Evolutionary conservation across 2,329 filamentous ascomycete species (phyloP).

Genomic region (Penicillium verrucosum): DNA sequence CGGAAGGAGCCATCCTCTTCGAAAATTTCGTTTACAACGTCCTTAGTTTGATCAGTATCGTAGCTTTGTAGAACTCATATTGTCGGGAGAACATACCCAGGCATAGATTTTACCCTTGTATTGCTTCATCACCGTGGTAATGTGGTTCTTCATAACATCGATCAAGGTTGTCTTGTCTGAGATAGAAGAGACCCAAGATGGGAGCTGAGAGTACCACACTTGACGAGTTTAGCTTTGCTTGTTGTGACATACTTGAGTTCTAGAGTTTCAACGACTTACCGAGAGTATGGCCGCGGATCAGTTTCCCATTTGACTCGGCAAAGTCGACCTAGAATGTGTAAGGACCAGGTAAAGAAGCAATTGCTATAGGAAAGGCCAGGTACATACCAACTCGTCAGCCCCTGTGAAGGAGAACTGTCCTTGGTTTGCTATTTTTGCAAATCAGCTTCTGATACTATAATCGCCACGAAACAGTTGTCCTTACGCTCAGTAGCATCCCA

Average conservation of each 20-base stretch:
- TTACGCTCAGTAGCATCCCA: slow-evolving; percentile 60
- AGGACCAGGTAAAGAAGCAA: slow-evolving; percentile 43
- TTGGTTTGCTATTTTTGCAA: neutral
- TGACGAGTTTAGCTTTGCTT: neutral
- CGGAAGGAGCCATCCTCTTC: slow-evolving; percentile 58
- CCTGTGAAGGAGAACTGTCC: slow-evolving; percentile 41
- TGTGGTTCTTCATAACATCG: slow-evolving; percentile 49
- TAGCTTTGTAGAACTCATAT: neutral
- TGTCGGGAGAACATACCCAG: slow-evolving; percentile 27
- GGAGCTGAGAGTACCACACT: slow-evolving; percentile 43
- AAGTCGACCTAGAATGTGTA: slow-evolving; percentile 52
- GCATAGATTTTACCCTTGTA: slow-evolving; percentile 38
- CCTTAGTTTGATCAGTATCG: slow-evolving; percentile 13
- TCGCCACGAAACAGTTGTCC: neutral
- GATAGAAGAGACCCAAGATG: slow-evolving; percentile 47
- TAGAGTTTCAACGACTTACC: slow-evolving; percentile 45
- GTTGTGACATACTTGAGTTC: neutral
- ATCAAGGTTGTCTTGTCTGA: slow-evolving; percentile 50
- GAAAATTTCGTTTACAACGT: slow-evolving; percentile 36
- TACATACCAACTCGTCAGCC: slow-evolving; percentile 48
- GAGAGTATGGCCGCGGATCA: slow-evolving; percentile 62
- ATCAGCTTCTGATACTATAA: neutral
- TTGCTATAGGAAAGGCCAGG: neutral
- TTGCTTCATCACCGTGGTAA: slow-evolving; percentile 33
- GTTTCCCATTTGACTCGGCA: slow-evolving; percentile 38